Conservation (phyloP, 805 yeast species). For the Suhomyces tanzawaensis region DNA sequence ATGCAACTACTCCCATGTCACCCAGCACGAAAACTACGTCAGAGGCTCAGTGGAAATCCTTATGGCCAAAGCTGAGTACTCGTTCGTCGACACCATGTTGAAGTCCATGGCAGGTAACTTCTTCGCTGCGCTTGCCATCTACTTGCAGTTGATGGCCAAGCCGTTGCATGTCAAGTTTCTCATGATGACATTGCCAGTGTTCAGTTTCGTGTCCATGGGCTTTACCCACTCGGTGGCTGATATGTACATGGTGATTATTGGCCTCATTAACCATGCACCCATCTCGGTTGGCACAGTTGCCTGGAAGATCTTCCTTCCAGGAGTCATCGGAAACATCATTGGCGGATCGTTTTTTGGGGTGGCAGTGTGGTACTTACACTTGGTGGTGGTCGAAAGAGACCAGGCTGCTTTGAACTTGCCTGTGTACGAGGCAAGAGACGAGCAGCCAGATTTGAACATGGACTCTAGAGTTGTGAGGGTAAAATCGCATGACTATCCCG, state of each 20-base stretch:
- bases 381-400: conserved; percentile 71
- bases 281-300: conserved; percentile 61
- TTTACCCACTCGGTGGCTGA: conserved; percentile 83
- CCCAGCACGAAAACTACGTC: conserved; percentile 39
- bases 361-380: conserved; percentile 71
- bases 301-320: conserved; percentile 74
- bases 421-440: conserved; percentile 67
- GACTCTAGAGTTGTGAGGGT: conserved; percentile 74
- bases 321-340: conserved; percentile 68
- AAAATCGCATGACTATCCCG: conserved; percentile 6
- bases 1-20: conserved; percentile 54
- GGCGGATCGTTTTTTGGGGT: conserved; percentile 75
- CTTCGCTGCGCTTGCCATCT: conserved; percentile 71
- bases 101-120: conserved; percentile 77
- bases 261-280: conserved; percentile 64
- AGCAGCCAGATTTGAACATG: conserved; percentile 72
- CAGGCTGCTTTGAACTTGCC: conserved; percentile 62
- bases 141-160: conserved; percentile 72
- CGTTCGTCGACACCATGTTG: conserved; percentile 64
- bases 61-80: conserved; percentile 37
- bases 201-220: conserved; percentile 76
- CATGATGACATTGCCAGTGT: conserved; percentile 64
- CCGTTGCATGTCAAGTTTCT: conserved; percentile 74
- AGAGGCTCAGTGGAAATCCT: conserved; percentile 50
- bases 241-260: conserved; percentile 67